A percentile compares a stretch with the other conserved stretches of the same genome.
phyloP scores from a whole-genome alignment of 2,329 filamentous ascomycete genomes.

The Chaetomium olivaceum region DNA sequence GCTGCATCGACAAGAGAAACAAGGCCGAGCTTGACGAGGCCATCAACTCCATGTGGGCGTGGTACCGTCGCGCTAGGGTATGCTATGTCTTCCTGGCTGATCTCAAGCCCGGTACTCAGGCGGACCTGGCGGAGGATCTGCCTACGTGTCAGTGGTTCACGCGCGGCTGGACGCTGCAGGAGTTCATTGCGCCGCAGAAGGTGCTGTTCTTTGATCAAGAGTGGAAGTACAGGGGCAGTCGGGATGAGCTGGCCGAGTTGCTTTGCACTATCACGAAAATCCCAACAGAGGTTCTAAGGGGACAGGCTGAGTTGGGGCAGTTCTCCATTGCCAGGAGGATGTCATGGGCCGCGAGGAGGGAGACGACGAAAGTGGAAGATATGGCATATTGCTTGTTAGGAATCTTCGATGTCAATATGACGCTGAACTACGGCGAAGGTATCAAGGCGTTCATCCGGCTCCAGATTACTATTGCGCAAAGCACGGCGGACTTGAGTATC shows the following conservation, averaged over 20 bases:
- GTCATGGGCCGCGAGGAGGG: conserved; percentile 7
- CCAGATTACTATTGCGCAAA: neutral
- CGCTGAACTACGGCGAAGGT: conserved; percentile 9
- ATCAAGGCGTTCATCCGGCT: neutral
- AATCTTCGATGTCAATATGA: conserved; percentile 12
- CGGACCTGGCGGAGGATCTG: too few species aligned
- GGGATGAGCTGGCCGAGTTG: too few species aligned
- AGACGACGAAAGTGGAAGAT: conserved; percentile 9
- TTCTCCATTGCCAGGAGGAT: neutral
- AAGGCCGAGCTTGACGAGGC: too few species aligned
- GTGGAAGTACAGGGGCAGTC: too few species aligned
- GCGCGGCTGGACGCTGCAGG: conserved; percentile 9
- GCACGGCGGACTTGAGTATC: neutral
- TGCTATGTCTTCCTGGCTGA: too few species aligned
- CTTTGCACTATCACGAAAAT: neutral
- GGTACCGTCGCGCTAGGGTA: too few species aligned
- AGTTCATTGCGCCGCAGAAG: neutral
- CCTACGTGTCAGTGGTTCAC: neutral
- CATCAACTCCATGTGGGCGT: too few species aligned
- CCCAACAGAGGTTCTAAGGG: too few species aligned
- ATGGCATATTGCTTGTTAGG: conserved; percentile 6
- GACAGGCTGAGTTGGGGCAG: neutral
- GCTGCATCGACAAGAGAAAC: too few species aligned
- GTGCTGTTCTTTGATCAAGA: neutral
- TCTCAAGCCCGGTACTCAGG: too few species aligned